Evolutionary conservation across 2,329 filamentous ascomycete genomes (phyloP), one percentile per base, ranked within the genome.

Genomic region (Fusarium nurragi): DNA sequence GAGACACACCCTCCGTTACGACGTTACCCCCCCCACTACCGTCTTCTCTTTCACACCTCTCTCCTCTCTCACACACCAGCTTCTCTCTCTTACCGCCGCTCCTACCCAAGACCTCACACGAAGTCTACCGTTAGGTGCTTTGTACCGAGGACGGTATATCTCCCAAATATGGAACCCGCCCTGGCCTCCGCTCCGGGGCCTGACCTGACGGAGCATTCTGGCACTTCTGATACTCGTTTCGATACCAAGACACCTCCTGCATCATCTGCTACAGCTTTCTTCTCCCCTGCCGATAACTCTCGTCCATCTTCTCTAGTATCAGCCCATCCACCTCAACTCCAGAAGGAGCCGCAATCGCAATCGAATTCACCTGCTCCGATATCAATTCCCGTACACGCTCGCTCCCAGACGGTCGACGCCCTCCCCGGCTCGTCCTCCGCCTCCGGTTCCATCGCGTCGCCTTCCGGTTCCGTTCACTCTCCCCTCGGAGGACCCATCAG

Each of bases 401-500:
- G 69, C 51, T 71, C 72, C 49, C 71, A 70, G 53, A 71, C 70
- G 41, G 51, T 67, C 40, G 57, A 73, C 70, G 59, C 57, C 54
- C 50, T 64, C 43, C 43, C 64, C 53, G 56, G 53, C 52, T 62
- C 65, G 62, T 49, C 55, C 48, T 54, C 71, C 64, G 51, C 64
- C 57, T 56, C 66, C 18, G 64, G 58, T 38, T 41, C 58, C 56
- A 21, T 55, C 51, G 19, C 48, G 21, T 52, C 64, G 45, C 32
- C 59, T 19, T 44, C 51, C 36, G 32, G 52, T 53, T 59, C 62
- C 43, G 60, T 67, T 40, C 53, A 57, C 28, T 64, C 67, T 51
- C 61, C 67, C 58, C 54, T 67, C 54, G 62, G 55, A 25, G 71
- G 68, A 38, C 74, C 78, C 63, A 84, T 89, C 76, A 84, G 83